Evolutionary conservation across 2,329 filamentous ascomycete species (phyloP).

Genomic region (Ophiostoma tasmaniense): DNA sequence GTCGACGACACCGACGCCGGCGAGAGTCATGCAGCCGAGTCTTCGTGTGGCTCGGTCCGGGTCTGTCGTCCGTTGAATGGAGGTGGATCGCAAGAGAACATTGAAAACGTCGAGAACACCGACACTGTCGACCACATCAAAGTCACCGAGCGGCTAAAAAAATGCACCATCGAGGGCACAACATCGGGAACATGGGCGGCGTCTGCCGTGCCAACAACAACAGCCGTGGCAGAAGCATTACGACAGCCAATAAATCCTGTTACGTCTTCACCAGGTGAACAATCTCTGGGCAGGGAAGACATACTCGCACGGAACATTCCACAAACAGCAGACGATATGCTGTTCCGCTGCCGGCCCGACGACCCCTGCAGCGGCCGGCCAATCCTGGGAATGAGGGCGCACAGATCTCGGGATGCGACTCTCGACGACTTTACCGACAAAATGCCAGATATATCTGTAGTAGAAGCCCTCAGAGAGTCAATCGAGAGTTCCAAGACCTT

Average conservation of each 20-base stretch:
- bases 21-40: not conserved
- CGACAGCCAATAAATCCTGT: not conserved
- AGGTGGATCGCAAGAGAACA: not conserved
- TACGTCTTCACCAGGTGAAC: not conserved
- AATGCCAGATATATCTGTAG: too few relatives aligned
- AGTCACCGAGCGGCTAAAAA: not conserved
- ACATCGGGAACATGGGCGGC: not conserved
- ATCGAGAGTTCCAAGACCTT: not conserved
- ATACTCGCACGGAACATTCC: not conserved
- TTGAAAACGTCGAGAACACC: not conserved
- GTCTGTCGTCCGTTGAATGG: conserved; percentile 3
- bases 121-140: not conserved
- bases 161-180: not conserved
- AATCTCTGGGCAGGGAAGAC: not conserved
- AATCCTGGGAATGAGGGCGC: not conserved
- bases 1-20: not conserved
- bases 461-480: not conserved
- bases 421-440: not conserved
- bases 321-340: not conserved
- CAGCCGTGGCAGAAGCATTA: not conserved
- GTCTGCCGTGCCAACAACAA: not conserved
- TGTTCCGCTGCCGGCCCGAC: not conserved
- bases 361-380: not conserved
- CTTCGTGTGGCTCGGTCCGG: conserved; percentile 10
- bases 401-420: not conserved